A percentile compares a stretch with the other conserved stretches of the same genome.
phyloP scores from a whole-genome alignment of 805 yeast species.

The Cyberlindnera nakhonratchasimensis region DNA sequence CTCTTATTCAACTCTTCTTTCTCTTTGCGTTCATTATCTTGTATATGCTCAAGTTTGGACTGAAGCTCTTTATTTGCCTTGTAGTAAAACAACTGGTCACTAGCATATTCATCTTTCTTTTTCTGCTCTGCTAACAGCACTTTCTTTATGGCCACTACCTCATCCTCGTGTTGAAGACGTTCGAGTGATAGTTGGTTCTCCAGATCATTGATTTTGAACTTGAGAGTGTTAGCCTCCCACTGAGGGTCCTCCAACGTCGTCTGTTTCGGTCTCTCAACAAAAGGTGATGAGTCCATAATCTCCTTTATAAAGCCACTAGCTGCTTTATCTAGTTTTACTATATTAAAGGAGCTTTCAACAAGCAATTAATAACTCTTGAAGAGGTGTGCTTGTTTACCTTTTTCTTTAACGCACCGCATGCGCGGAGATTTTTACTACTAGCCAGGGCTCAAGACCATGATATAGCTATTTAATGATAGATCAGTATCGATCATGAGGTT shows the following conservation, averaged over 20 bases:
- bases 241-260: slow-evolving; percentile 4
- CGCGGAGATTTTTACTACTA: no score
- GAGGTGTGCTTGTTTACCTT: no score
- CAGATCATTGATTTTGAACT: slow-evolving; percentile 36
- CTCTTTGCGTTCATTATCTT: slow-evolving; percentile 24
- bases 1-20: slow-evolving; percentile 25
- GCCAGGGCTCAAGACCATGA: no score
- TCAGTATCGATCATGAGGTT: no score
- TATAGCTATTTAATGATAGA: no score
- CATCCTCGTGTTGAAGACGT: slow-evolving; percentile 31
- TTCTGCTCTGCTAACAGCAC: slow-evolving; percentile 21
- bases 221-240: slow-evolving; percentile 28
- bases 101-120: slow-evolving; percentile 18
- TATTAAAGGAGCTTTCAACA: no score
- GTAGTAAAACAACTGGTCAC: slow-evolving; percentile 37
- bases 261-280: slow-evolving; percentile 32
- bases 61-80: slow-evolving; percentile 32
- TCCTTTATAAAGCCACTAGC: no score
- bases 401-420: no score
- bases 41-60: slow-evolving; percentile 25
- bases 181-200: slow-evolving; percentile 38
- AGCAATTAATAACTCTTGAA: no score
- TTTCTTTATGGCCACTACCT: slow-evolving; percentile 28
- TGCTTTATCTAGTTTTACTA: no score
- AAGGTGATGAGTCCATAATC: slow-evolving; percentile 32